Conservation (phyloP, 306 rosid genomes). For the Cucurbita maxima region DNA sequence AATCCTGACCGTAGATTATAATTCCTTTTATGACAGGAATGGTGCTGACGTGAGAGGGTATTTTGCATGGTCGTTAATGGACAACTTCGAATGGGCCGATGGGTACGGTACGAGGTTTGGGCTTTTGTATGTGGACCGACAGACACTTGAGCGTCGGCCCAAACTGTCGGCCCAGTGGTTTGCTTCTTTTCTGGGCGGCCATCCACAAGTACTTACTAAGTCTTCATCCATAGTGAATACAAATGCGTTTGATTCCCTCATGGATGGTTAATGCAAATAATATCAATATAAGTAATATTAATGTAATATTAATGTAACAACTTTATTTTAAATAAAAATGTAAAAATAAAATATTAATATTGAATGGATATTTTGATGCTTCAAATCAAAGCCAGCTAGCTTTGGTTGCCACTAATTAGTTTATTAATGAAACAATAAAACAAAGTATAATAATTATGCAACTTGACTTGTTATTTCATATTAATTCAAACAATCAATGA, state of each 20-base stretch:
- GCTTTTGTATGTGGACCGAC: slow-evolving; percentile 29
- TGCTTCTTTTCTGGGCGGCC: slow-evolving; percentile 20
- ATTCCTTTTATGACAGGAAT: slow-evolving; percentile 14
- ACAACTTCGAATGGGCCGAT: slow-evolving; percentile 42
- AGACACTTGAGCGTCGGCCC: slow-evolving; percentile 33
- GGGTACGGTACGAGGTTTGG: slow-evolving; percentile 43
- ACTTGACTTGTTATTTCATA: not conserved
- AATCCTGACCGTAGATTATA: not conserved
- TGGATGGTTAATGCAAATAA: not conserved
- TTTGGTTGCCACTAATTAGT: not conserved
- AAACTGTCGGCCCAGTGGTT: slow-evolving; percentile 50
- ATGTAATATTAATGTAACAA: too few relatives aligned
- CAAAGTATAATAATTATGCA: not conserved
- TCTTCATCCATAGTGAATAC: not conserved
- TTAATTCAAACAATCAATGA: not conserved
- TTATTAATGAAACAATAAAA: not conserved
- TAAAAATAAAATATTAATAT: too few relatives aligned
- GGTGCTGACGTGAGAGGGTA: slow-evolving; percentile 70
- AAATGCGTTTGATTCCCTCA: not conserved
- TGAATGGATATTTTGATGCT: not conserved
- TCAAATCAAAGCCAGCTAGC: not conserved
- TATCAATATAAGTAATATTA: too few relatives aligned
- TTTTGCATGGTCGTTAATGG: slow-evolving; percentile 48
- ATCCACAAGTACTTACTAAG: not conserved
- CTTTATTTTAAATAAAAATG: too few relatives aligned